phyloP scores from a whole-genome alignment of 2,329 filamentous ascomycete genomes.

The Cladosporium sp. region DNA sequence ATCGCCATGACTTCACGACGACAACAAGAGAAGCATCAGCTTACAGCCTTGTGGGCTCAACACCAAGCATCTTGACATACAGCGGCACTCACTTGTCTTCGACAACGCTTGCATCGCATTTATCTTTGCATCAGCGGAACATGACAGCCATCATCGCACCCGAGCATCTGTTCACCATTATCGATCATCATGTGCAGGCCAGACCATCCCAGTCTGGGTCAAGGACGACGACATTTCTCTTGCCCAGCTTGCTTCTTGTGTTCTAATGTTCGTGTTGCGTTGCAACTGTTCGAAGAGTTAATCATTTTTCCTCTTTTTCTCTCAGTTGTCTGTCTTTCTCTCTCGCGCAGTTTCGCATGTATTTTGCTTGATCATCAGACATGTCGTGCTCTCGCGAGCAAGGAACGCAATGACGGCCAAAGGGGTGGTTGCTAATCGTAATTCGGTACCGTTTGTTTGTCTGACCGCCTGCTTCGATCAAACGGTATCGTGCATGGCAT shows the following conservation, averaged over 20 bases:
- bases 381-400: slow-evolving; percentile 24
- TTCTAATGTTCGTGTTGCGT: neutral
- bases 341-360: slow-evolving; percentile 5
- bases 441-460: slow-evolving; percentile 17
- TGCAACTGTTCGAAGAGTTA: too few relatives aligned
- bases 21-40: slow-evolving; percentile 11
- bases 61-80: slow-evolving; percentile 6
- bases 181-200: slow-evolving; percentile 12
- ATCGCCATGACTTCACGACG: slow-evolving; percentile 13
- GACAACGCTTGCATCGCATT: slow-evolving; percentile 11
- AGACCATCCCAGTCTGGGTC: slow-evolving; percentile 1
- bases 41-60: slow-evolving; percentile 11
- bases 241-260: neutral
- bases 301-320: too few relatives aligned
- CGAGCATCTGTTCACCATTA: slow-evolving; percentile 7
- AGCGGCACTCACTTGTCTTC: slow-evolving; percentile 13
- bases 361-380: slow-evolving; percentile 15
- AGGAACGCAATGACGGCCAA: slow-evolving; percentile 13
- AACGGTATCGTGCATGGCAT: neutral
- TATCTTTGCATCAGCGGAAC: slow-evolving; percentile 7
- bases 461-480: slow-evolving; percentile 17
- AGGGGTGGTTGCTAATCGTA: slow-evolving; percentile 22
- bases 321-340: neutral
- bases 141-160: slow-evolving; percentile 4
- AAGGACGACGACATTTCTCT: neutral